Base-by-base conservation (phyloP, 495 filamentous ascomycete species). In the Aspergillus ostianus region DNA sequence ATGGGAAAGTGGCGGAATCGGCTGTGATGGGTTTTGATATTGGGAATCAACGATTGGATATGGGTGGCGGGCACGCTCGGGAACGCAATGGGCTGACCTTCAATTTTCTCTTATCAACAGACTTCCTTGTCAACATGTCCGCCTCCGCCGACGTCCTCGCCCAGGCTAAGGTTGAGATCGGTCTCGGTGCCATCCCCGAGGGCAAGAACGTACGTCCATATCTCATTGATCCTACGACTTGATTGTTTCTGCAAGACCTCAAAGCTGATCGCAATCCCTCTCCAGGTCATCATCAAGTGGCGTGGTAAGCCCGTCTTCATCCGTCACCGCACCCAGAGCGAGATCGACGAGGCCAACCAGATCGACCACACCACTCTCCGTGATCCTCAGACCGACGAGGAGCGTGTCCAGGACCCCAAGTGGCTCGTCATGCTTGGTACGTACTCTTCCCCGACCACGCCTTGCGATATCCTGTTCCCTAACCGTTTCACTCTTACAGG, bases 271-370 rank as follows among this genome's bases (percentile, higher is more conserved):
- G 19, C 47, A 20, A 9, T 26, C 8, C 6, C 6, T 8, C 10
- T 49, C 71, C 66, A 95, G 91, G 89, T 98, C 75, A 95, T 98
- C 77, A 93, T 99, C 84, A 99, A 99, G 84, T 99, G 95, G 95
- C 89, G 95, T 80, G 95, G 95, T 72, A 99, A 99, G 87, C 95
- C 95, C 74, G 91, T 99, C 76, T 98, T 99, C 85, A 92, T 99
- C 86, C 93, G 95, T 74, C 95, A 99, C 87, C 91, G 95, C 65
- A 99, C 95, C 64, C 73, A 82, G 66, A 82, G 82, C 61, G 91
- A 96, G 80, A 95, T 96, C 79, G 81, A 87, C 58, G 90, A 93
- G 77, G 91, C 91, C 77, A 87, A 92, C 72, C 76, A 82, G 56
- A 82, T 87, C 68, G 85, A 92, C 67, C 85, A 93, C 79, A 76